A percentile compares a stretch with the other conserved stretches of the same genome.
These are phyloP conservation scores for Suaeda aralocaspica DNA, from an alignment of 148 eudicot species.

Conservation along the genomic window DNA sequence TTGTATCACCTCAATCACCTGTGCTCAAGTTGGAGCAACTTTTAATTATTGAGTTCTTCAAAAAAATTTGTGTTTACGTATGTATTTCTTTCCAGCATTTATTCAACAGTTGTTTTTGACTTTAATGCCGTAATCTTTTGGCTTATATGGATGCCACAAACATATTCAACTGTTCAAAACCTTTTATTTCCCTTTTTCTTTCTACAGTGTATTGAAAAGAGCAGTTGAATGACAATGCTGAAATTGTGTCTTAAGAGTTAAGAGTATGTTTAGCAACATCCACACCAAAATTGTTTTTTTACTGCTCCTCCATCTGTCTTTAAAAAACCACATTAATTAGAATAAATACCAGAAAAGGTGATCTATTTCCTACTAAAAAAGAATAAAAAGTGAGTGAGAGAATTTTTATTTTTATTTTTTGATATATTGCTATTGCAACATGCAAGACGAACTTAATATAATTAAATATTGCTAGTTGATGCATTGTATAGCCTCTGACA, in stretches of 20 bases:
- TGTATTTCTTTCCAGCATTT: neutral
- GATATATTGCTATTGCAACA: neutral
- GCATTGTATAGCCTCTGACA: neutral
- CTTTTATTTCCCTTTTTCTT: neutral
- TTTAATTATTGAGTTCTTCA: neutral
- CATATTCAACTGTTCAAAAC: neutral
- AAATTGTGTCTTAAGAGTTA: neutral
- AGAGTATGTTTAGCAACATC: too few species aligned
- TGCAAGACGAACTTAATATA: neutral
- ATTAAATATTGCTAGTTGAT: neutral
- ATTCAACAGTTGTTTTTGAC: neutral
- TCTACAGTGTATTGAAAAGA: neutral
- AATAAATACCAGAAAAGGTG: neutral
- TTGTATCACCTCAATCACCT: neutral
- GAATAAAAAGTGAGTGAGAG: neutral
- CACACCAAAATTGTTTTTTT: too few species aligned
- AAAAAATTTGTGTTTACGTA: neutral
- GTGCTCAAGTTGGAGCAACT: neutral
- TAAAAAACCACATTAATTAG: too few species aligned
- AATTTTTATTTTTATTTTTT: neutral
- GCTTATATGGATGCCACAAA: neutral
- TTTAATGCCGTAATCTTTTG: neutral
- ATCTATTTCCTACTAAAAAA: neutral
- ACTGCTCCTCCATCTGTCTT: too few species aligned
- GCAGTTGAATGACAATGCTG: neutral